Evolutionary conservation across 2,329 filamentous ascomycete species (phyloP), one percentile per base, ranked within the genome.

Genomic region (Exophiala aquamarina): DNA sequence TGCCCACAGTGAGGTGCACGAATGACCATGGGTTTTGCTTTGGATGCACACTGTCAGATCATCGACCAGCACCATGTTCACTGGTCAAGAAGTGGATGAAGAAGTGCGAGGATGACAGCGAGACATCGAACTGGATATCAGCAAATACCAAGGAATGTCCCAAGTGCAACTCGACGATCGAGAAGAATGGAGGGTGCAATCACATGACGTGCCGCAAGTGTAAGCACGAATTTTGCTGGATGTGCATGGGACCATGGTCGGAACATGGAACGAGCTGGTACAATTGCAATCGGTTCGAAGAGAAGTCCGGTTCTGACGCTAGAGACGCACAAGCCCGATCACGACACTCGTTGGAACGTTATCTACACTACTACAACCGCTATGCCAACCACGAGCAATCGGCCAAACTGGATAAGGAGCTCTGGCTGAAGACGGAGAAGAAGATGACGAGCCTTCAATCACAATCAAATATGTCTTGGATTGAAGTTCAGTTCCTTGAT

Each of bases 191-290:
- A 42, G 91, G 91, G 3, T 96, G 91, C 73, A 96, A 96, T 71
- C 91, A 96, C 68, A 96, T 96, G 91, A 96, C 91, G 0, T 96
- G 91, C 66, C 78, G 91, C 47, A 96, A 96, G 68, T 96, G 91
- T 73, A 89, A 90, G 63, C 85, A 96, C 63, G 91, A 96, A 63
- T 96, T 98, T 63, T 98, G 93, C 72, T 98, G 93, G 93, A 97
- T 98, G 87, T 98, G 93, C 64, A 98, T 98, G 93, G 93, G 93
- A 0, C 75, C 95, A 1, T 98, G 93, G 93, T 94, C 90, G 1
- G 93, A 98, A 69, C 93, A 98, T 66, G 93, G 93, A 54, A 98
- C 92, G 3, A 95, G 89, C 70, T 98, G 93, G 93, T 98, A 98
- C 75, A 98, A 95, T 69, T 98, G 93, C 78, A 98, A 95, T 65